Evolutionary conservation across 768 basidiomycete species (phyloP), one percentile per base, ranked within the genome.

Genomic region (Russula ochroleuca): DNA sequence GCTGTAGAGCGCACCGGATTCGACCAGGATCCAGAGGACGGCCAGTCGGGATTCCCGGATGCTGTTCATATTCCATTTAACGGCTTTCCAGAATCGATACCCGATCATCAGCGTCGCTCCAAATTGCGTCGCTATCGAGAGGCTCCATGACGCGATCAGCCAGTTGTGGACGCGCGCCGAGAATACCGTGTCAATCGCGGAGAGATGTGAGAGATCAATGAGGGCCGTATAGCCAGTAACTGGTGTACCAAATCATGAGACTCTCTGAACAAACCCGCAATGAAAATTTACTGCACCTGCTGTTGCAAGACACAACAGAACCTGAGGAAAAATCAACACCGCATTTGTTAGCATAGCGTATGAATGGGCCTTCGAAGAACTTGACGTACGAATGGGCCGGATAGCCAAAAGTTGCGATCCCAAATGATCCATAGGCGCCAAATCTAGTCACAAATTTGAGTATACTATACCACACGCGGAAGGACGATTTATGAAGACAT

Each of bases 381-480:
- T 0, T 9, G 2, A 65, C 64, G n/a, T 45, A 65, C 64, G 49
- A 65, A 65, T 43, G 64, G 64, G 37, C 23, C 1, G 17, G n/a
- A 3, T 8, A 63, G 54, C 48, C 41, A 63, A 5, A 52, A 10
- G 23, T 62, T 65, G 8, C 64, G 64, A 40, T 21, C 2, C 64
- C 64, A 65, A 9, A 65, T 51, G 49, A 65, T n/a, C 62, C 61
- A 65, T n/a, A 65, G 35, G 40, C 64, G 64, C 64, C 64, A 65
- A 14, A 65, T 63, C 64, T 65, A 25, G 17, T 21, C 15, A 37
- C 10, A 33, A 13, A 14, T 13, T 45, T 28, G 51, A 52, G 31
- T 35, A 23, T 14, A 41, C 37, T 17, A 40, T 5, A 2, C n/a
- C 23, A 62, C n/a, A 62, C n/a, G 15, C 21, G 7, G 43, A 11